These are phyloP conservation scores for Coleophoma eucalyptorum DNA, from an alignment of 2,329 filamentous ascomycete species.

Conservation along the genomic window DNA sequence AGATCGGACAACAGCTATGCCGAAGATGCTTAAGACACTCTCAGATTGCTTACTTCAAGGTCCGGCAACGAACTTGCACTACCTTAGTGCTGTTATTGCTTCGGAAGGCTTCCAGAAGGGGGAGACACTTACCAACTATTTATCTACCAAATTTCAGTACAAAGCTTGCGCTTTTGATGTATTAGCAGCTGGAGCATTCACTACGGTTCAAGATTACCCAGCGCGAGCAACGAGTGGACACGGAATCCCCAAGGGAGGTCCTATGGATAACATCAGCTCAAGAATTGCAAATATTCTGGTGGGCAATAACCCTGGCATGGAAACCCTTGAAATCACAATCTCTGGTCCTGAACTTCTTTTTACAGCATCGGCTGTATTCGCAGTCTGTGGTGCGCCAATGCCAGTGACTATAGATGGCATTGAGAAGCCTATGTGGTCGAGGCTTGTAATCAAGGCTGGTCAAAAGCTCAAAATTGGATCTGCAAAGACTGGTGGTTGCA, in stretches of 20 bases:
- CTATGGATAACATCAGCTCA: conserved; percentile 31
- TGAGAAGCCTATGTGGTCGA: conserved; percentile 49
- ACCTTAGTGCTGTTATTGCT: conserved; percentile 47
- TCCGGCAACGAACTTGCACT: conserved; percentile 51
- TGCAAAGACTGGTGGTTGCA: conserved; percentile 45
- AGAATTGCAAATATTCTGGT: conserved; percentile 53
- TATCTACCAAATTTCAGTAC: conserved; percentile 28
- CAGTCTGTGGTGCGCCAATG: conserved; percentile 53
- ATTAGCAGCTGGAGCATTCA: conserved; percentile 29
- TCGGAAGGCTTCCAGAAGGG: conserved; percentile 28
- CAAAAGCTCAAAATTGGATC: conserved; percentile 52
- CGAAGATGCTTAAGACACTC: conserved; percentile 58
- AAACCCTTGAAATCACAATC: conserved; percentile 57
- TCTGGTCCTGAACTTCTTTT: conserved; percentile 56
- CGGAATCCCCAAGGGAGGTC: conserved; percentile 35
- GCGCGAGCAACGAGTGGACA: conserved; percentile 33
- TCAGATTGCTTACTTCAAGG: conserved; percentile 49
- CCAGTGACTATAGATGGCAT: conserved; percentile 45
- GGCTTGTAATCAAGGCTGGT: conserved; percentile 43
- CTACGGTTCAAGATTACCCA: conserved; percentile 37
- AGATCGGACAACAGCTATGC: conserved; percentile 56
- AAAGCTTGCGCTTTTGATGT: conserved; percentile 29
- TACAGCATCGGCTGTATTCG: conserved; percentile 46
- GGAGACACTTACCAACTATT: conserved; percentile 32
- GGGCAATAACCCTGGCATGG: conserved; percentile 47